Conservation (phyloP, 176 grass and related monocot species). For the Aegilops sharonensis region DNA sequence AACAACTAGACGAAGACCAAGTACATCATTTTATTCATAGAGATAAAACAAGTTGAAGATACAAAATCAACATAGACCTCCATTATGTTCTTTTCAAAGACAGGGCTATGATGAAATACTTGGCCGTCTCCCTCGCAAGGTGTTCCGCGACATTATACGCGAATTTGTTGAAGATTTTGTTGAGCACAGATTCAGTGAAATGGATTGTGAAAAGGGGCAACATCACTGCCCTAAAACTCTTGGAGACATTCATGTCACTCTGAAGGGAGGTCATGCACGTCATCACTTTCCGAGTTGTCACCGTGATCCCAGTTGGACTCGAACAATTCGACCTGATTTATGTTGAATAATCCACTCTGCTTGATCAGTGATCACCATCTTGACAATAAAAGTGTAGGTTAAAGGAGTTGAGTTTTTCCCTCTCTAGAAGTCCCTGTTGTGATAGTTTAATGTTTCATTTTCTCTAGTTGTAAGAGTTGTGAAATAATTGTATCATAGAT, state of each 20-base stretch:
- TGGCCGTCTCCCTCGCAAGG: constrained; percentile 30
- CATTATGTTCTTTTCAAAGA: not conserved
- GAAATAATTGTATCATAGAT: not conserved
- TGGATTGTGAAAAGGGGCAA: constrained; percentile 4
- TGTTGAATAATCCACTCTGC: constrained; percentile 21
- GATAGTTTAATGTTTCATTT: not conserved
- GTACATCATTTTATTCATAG: too few relatives aligned
- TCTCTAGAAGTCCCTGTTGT: constrained; percentile 22
- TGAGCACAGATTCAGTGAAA: constrained; percentile 20
- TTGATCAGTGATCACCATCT: not conserved
- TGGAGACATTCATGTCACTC: constrained; percentile 21
- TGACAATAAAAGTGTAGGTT: constrained; percentile 33
- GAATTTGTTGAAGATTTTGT: constrained; percentile 17
- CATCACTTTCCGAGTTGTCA: not conserved
- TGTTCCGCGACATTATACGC: not conserved
- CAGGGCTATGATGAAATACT: not conserved
- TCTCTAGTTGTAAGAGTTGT: not conserved
- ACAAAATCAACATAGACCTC: not conserved
- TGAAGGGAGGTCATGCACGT: not conserved
- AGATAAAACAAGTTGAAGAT: too few relatives aligned
- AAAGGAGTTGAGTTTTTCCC: constrained; percentile 39
- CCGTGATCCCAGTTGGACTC: constrained; percentile 36
- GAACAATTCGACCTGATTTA: constrained; percentile 7
- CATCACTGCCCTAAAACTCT: not conserved
- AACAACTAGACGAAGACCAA: too few relatives aligned